Evolutionary conservation across 164 flowering plant genomes (phyloP), one percentile per base, ranked within the genome.

Genomic region (Tetracentron sinense): DNA sequence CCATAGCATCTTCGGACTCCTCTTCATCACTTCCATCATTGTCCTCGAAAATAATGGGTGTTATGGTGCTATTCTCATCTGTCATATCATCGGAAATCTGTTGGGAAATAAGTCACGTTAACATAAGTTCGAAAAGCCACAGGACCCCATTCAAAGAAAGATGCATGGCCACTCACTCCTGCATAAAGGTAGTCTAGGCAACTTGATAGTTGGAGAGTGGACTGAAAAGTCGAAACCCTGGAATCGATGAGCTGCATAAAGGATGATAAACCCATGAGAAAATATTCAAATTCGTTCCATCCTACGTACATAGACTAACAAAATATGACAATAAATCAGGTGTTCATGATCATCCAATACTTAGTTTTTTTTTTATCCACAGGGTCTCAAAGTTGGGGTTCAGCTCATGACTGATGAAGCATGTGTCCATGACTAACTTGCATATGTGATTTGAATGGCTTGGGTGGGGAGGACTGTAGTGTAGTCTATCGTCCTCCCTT

Each of bases 241-340:
- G 99, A 78, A 67, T 89, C 96, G 33, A 88, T 86, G 7, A 91
- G 75, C 98, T 90, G 88, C 77, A 75, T n/a, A 10, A 63, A 21
- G 25, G 69, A 60, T 25, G 31, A 58, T 15, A 16, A 53, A n/a
- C 31, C 2, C 14, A 26, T 8, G 4, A 33, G 47, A 57, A 21
- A 33, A 16, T 20, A 16, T n/a, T n/a, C n/a, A n/a, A n/a, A n/a
- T n/a, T n/a, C n/a, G n/a, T n/a, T n/a, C n/a, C n/a, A n/a, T n/a
- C n/a, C n/a, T n/a, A n/a, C n/a, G n/a, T n/a, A n/a, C n/a, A n/a
- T n/a, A n/a, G n/a, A n/a, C n/a, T n/a, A n/a, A n/a, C n/a, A n/a
- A n/a, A n/a, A n/a, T n/a, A n/a, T n/a, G n/a, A n/a, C n/a, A n/a
- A n/a, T n/a, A n/a, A n/a, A n/a, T n/a, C n/a, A n/a, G n/a, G n/a